Base-by-base conservation (phyloP, 1,284 basidiomycete genomes). In the Malassezia japonica region DNA sequence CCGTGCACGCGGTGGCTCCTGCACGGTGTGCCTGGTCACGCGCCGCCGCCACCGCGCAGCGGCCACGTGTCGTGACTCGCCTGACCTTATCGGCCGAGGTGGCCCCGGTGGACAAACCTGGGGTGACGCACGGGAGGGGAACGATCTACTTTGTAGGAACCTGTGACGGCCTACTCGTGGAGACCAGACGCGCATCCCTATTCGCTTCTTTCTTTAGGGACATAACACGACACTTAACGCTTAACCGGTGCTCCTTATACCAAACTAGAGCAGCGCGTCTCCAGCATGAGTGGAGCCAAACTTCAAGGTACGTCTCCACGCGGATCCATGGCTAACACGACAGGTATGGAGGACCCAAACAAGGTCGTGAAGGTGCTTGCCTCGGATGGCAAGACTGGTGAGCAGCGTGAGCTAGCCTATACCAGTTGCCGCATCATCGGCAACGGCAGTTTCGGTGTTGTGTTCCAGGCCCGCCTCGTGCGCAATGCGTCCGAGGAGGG, bases 381-480 rank as follows among this genome's bases (percentile, higher is more conserved):
- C 58, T 87, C 85, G 59, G 87, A 94, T 71, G 92, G 94, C 76
- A 94, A 90, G 81, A 79, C 85, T 4, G 90, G 87, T 65, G 85
- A 87, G 51, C 84, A 86, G 61, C 81, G 81, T 70, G 86, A 91
- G 67, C 83, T 99, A 69, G 82, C 83, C 42, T 98, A 98, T 78
- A 94, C 87, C 66, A 90, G 87, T 76, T 94, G 87, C 81, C 96
- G 95, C 77, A 87, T 98, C 71, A 87, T 92, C 72, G 92, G 94
- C 55, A 98, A 98, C 74, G 94, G 92, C 74, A 91, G 87, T 55
- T 98, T 98, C 71, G 94, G 94, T 66, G 91, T 98, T 73, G 94
- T 98, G 60, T 98, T 94, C 76, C 88, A 78, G 47, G 79, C 79
- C 25, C 78, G 78, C 61, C 76, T 80, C 60, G 73, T 79, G 34